Evolutionary conservation across 306 rosid genomes (phyloP), one percentile per base, ranked within the genome.

Genomic region (Pyrus bretschneideri): DNA sequence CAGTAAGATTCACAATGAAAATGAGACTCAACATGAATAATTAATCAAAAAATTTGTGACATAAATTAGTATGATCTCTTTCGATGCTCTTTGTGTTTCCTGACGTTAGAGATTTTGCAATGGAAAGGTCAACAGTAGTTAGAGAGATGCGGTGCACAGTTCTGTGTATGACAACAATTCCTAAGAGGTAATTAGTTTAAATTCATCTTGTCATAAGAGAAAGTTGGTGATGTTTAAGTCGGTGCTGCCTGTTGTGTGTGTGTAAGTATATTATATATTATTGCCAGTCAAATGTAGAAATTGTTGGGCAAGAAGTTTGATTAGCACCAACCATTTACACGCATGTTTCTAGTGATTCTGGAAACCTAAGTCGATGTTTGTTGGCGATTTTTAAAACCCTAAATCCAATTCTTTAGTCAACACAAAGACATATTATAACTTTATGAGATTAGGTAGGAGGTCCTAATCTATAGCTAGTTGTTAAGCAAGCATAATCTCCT

Each of bases 311-410:
- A 63, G 6, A 51, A 51, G 18, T 17, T 9, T 21, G 9, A 10
- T 30, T 66, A 35, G 46, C 46, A 35, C 49, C 70, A 66, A 35
- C 38, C 49, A 66, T 35, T 31, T 35, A 11, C 33, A 66, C 25
- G 55, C 65, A 12, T 19, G 2, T 11, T 38, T 66, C 70, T 35
- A 33, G 70, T 21, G 49, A 35, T 35, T 35, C 49, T 66, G 27
- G 8, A 66, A 33, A 66, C 62, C 67, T 55, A 54, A 25, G 49
- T 62, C n/a, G 62, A 62, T 62, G 40, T 61, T 54, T 82, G 69
- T 30, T 78, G 73, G 72, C 42, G 15, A 76, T 60, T 60, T 60
- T 49, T 65, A 77, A 61, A 35, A 66, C 68, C 68, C 68, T 30
- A 51, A 61, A 45, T 27, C 72, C 30, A 62, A 46, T 67, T 21